Base-by-base conservation (phyloP, 2,329 filamentous ascomycete species). In the Hypoxylon sp. region DNA sequence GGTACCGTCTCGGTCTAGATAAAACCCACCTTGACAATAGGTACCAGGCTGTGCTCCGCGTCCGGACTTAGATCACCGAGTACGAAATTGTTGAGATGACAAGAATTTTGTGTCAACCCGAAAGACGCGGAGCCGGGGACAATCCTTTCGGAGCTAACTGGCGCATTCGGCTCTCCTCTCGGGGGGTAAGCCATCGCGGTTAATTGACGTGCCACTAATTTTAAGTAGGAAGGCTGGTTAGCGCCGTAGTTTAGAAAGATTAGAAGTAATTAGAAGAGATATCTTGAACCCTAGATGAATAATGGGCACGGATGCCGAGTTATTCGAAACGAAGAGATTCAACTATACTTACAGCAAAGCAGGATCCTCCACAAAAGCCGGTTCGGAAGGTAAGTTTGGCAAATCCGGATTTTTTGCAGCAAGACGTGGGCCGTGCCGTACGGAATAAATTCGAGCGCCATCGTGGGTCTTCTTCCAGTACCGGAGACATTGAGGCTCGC, bases 401-500 rank as follows among this genome's bases (percentile, higher is more conserved):
- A 11, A n/a, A 41, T n/a, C 13, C 2, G 2, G 7, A 14, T 43
- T 0, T 21, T 1, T 19, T 14, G 30, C 9, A 57, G 61, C 7
- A 2, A 11, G 1, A 1, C 3, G 11, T 9, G 7, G 3, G 53
- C 5, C 10, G 56, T 43, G 25, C 65, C 65, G 34, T 61, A 4
- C 9, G 57, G 50, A 5, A 68, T 53, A 25, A 36, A 65, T 50
- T 64, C 61, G 25, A 68, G 46, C n/a, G 65, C 65, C 0, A 68
- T 5, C 9, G 60, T 61, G 14, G 65, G 60, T 10, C 56, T 57
- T 50, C 9, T 61, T 14, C 61, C 65, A 2, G 51, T 53, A 10
- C 56, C 60, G 2, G 57, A 19, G 9, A 53, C 14, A 28, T 61
- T 43, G n/a, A 68, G 13, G 3, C 41, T 9, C 3, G 57, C 9